phyloP scores from a whole-genome alignment of 2,329 filamentous ascomycete genomes.

The Grosmannia serpens region DNA sequence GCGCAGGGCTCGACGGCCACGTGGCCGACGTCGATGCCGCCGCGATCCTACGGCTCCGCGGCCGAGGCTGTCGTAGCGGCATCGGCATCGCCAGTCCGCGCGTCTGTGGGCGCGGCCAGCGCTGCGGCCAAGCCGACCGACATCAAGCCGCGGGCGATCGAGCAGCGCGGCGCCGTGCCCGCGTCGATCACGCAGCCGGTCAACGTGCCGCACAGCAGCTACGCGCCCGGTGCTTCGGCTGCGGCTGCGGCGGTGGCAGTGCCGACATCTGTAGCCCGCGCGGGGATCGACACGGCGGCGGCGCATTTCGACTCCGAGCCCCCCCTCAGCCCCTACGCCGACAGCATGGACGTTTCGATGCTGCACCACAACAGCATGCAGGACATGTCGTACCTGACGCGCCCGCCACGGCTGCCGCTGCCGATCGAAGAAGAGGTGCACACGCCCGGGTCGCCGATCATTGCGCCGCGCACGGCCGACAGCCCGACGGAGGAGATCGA shows the following conservation, averaged over 20 bases:
- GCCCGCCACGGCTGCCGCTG: conserved; percentile 81
- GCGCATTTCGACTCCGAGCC: conserved; percentile 17
- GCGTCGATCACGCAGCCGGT: conserved; percentile 41
- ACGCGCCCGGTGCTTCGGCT: conserved; percentile 11
- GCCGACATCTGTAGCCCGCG: neutral
- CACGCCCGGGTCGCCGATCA: conserved; percentile 81
- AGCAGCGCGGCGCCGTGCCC: conserved; percentile 12
- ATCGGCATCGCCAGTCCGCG: conserved; percentile 7
- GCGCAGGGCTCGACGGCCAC: conserved; percentile 41
- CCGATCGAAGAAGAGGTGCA: conserved; percentile 89
- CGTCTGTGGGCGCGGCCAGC: conserved; percentile 3
- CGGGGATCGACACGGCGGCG: conserved; percentile 14
- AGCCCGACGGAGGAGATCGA: conserved; percentile 43
- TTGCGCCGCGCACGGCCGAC: conserved; percentile 53
- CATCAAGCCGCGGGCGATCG: conserved; percentile 17
- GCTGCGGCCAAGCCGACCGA: conserved; percentile 20
- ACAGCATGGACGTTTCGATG: conserved; percentile 29
- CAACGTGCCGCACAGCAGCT: conserved; percentile 33
- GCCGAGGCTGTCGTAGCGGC: neutral
- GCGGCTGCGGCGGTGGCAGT: neutral
- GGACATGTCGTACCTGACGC: conserved; percentile 50
- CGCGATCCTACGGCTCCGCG: neutral
- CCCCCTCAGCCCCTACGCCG: conserved; percentile 19
- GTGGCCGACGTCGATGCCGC: neutral
- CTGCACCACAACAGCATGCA: conserved; percentile 46